Conservation (phyloP, 2,329 filamentous ascomycete species). For the Trichoderma simmonsii region DNA sequence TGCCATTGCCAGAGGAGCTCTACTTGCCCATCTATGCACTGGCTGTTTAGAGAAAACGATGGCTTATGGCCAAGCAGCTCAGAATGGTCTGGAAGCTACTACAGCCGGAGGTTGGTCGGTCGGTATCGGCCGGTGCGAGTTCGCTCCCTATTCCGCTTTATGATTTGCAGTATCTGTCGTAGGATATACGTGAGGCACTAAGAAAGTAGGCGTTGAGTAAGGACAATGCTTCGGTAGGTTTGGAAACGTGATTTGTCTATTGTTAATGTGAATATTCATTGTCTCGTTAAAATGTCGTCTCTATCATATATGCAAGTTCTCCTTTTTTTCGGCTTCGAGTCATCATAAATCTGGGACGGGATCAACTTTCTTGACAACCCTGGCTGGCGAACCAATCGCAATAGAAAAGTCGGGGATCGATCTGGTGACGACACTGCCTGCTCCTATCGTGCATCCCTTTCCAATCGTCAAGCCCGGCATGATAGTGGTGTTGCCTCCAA, state of each 20-base stretch:
- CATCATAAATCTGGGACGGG: conserved; percentile 32
- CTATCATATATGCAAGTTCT: not conserved
- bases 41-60: not conserved
- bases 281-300: conserved; percentile 7
- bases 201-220: not conserved
- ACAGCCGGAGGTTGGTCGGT: not conserved
- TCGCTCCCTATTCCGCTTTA: not conserved
- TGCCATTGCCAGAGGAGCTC: not conserved
- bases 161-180: not conserved
- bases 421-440: conserved; percentile 49
- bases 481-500: conserved; percentile 49
- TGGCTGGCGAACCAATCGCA: conserved; percentile 47
- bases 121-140: not conserved
- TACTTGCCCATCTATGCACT: not conserved
- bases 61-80: not conserved
- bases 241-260: not conserved
- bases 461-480: conserved; percentile 53
- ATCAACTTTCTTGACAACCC: conserved; percentile 46
- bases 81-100: not conserved
- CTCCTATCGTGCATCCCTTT: conserved; percentile 49
- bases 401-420: conserved; percentile 47
- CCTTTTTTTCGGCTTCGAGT: not conserved
- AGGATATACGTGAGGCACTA: not conserved
- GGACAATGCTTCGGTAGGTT: not conserved
- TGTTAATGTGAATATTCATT: not conserved